Evolutionary conservation across 441 rosid species (phyloP), one percentile per base, ranked within the genome.

Genomic region (Kokia cookei): DNA sequence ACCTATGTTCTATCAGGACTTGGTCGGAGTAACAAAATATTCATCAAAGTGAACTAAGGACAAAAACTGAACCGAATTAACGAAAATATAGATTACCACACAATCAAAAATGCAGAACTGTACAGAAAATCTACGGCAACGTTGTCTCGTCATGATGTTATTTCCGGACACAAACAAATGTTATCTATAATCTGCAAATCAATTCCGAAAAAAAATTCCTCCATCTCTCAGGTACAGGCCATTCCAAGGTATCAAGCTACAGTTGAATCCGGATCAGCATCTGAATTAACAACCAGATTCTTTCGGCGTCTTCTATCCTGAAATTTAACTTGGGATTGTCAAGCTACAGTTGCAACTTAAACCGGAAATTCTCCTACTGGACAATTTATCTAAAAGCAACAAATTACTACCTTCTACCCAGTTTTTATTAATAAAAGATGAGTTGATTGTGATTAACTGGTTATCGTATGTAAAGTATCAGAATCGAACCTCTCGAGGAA

Each of bases 251-350:
- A 67, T 77, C 17, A 19, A 3, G 27, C 22, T 26, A 17, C 19
- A 26, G 29, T 77, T 51, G 75, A 60, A 67, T 80, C 86, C 14
- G 75, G 80, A 67, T 89, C 90, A 2, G 80, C 72, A 47, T 88
- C 94, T 57, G 65, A 69, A 19, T 76, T 54, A 75, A 88, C 81
- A 37, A 82, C 80, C 71, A 81, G 93, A 82, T 74, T 88, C 85
- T 84, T 85, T 58, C 88, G 78, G 60, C 85, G 84, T 70, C 98
- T 86, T 74, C 95, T 87, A 77, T 91, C 95, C 98, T 94, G 86
- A 72, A 59, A 50, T 66, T 75, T 48, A 69, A 64, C 32, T 68
- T 55, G 70, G 27, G 37, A 57, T 6, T n/a, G 32, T 37, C 48
- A 54, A 48, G 11, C 64, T 69, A 35, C 22, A 69, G 32, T 11